Evolutionary conservation across 2,329 filamentous ascomycete genomes (phyloP).

Genomic region (Cladorrhinum sp.): DNA sequence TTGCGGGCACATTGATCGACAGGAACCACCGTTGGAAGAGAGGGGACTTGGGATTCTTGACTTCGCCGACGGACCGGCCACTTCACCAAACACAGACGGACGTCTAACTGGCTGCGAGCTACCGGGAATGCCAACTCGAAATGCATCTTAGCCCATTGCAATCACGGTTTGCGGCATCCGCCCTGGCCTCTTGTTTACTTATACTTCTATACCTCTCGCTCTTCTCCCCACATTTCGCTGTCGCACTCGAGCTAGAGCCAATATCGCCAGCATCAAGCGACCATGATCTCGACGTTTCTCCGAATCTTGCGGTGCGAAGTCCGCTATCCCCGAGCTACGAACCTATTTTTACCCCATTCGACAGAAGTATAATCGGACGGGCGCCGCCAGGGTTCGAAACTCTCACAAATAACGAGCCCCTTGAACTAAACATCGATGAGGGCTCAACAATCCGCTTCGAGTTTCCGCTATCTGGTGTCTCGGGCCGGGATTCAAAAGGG

Average conservation of each 20-base stretch:
- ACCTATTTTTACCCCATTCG: slow-evolving; percentile 59
- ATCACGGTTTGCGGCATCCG: slow-evolving; percentile 67
- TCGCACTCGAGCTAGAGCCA: slow-evolving; percentile 53
- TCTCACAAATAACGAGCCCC: slow-evolving; percentile 62
- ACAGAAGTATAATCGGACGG: slow-evolving; percentile 61
- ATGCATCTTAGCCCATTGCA: slow-evolving; percentile 67
- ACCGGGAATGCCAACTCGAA: slow-evolving; percentile 42
- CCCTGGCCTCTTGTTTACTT: slow-evolving; percentile 58
- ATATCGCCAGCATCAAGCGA: slow-evolving; percentile 26
- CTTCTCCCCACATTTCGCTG: slow-evolving; percentile 56
- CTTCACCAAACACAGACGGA: slow-evolving; percentile 10
- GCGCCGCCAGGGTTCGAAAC: slow-evolving; percentile 49
- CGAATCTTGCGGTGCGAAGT: slow-evolving; percentile 13
- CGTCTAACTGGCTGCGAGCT: slow-evolving; percentile 30
- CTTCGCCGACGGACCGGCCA: not conserved
- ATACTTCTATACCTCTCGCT: slow-evolving; percentile 60
- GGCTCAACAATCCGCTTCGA: slow-evolving; percentile 63
- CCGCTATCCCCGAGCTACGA: slow-evolving; percentile 46
- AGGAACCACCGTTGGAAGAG: slow-evolving; percentile 1
- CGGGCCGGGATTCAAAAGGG: slow-evolving; percentile 35
- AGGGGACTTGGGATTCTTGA: not conserved
- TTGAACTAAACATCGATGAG: slow-evolving; percentile 56
- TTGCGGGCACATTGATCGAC: slow-evolving; percentile 9
- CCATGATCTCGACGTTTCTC: slow-evolving; percentile 18
- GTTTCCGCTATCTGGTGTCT: slow-evolving; percentile 56